Conservation (phyloP, 495 filamentous ascomycete species). For the Astrothelium subdiscretum region DNA sequence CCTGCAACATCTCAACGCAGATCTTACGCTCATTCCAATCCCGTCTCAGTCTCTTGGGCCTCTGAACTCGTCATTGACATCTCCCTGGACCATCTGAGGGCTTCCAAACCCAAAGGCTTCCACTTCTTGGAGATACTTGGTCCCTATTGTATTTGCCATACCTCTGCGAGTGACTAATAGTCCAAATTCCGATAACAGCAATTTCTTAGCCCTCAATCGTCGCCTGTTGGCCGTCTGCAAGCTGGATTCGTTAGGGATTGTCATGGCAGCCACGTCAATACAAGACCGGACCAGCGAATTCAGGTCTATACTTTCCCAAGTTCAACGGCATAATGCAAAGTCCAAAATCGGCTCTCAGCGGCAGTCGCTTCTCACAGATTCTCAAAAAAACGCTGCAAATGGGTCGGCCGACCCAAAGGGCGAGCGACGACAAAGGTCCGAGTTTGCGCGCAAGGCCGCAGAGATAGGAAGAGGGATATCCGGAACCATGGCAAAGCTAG, state of each 20-base stretch:
- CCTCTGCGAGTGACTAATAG: no score
- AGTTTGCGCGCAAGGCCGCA: conserved; percentile 82
- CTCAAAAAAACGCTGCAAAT: conserved; percentile 60
- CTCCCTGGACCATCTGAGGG: no score
- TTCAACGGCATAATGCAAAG: conserved; percentile 58
- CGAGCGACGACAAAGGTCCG: conserved; percentile 39
- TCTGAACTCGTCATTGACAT: no score
- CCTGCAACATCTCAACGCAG: not conserved
- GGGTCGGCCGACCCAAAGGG: conserved; percentile 32
- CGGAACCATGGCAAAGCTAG: conserved; percentile 84
- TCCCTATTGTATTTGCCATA: no score
- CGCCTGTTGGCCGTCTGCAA: not conserved
- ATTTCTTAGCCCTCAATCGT: not conserved
- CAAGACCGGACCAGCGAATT: conserved; percentile 96
- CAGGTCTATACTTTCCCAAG: conserved; percentile 72
- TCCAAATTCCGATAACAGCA: no score
- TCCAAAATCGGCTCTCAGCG: conserved; percentile 65
- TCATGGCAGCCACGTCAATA: conserved; percentile 52
- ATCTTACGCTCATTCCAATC: not conserved
- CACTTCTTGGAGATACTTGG: no score
- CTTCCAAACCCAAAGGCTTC: no score
- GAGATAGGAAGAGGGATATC: conserved; percentile 82
- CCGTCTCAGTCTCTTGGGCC: no score
- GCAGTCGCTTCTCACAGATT: conserved; percentile 65
- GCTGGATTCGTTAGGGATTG: not conserved